These are phyloP conservation scores for Diospyros lotus DNA, from an alignment of 148 eudicot genomes.

Conservation along the genomic window DNA sequence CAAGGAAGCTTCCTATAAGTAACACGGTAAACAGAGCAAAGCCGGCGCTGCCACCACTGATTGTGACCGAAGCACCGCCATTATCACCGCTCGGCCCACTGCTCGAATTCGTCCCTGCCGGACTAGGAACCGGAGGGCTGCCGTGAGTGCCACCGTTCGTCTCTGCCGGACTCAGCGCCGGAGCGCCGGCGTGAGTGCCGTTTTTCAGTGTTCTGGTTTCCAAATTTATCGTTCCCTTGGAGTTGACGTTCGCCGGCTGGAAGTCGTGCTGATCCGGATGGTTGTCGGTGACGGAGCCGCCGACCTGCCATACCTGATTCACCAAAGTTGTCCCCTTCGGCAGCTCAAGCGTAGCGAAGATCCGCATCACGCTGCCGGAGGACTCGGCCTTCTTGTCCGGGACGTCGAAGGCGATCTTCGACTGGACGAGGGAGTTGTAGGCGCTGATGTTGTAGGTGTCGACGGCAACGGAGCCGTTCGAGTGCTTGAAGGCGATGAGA, in stretches of 20 bases:
- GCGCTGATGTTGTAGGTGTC: slow-evolving; percentile 7
- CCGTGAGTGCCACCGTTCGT: too few species aligned
- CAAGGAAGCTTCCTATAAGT: too few species aligned
- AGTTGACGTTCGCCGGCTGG: slow-evolving; percentile 26
- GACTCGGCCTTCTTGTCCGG: slow-evolving; percentile 17
- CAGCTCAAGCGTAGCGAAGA: slow-evolving; percentile 29
- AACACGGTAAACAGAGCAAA: too few species aligned
- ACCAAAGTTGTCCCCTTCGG: slow-evolving; percentile 17
- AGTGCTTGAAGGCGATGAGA: not conserved
- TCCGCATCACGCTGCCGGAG: slow-evolving; percentile 16
- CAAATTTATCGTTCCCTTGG: slow-evolving; percentile 16
- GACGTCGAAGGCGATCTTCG: slow-evolving; percentile 23
- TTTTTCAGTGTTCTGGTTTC: not conserved
- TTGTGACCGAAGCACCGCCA: too few species aligned
- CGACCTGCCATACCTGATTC: slow-evolving; percentile 49
- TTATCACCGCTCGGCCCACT: not conserved
- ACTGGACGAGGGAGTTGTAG: slow-evolving; percentile 5
- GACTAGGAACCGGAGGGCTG: not conserved
- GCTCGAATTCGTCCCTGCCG: not conserved
- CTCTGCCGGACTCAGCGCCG: too few species aligned
- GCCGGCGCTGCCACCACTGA: too few species aligned
- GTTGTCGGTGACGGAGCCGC: slow-evolving; percentile 18
- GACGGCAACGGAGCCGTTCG: slow-evolving; percentile 3
- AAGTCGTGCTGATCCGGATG: slow-evolving; percentile 29
- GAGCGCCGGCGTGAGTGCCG: too few species aligned